These are phyloP conservation scores for Aureoboletus auriporus DNA, from an alignment of 768 basidiomycete species.

Conservation along the genomic window DNA sequence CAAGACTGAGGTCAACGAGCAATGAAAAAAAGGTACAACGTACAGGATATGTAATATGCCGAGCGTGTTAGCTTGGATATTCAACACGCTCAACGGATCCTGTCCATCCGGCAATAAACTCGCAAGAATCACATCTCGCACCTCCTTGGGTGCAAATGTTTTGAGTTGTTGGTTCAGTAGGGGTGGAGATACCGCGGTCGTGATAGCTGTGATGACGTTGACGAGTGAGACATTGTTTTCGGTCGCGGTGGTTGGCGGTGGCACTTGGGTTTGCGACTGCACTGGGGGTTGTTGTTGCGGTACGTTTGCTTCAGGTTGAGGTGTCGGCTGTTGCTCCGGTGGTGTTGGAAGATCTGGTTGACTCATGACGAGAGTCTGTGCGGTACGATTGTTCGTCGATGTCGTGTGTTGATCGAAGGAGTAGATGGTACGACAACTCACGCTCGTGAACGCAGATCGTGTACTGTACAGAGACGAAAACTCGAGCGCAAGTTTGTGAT, in stretches of 20 bases:
- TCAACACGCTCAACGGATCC: slow-evolving; percentile 63
- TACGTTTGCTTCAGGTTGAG: slow-evolving; percentile 11
- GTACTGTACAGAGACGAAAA: slow-evolving; percentile 4
- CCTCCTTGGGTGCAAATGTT: slow-evolving; percentile 50
- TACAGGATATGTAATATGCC: slow-evolving; percentile 73
- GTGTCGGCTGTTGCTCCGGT: slow-evolving; percentile 12
- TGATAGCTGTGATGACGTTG: slow-evolving; percentile 44
- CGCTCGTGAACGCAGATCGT: slow-evolving; percentile 4
- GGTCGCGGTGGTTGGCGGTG: not conserved
- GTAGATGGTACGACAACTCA: slow-evolving; percentile 3
- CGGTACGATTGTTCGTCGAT: not conserved
- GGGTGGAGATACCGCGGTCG: slow-evolving; percentile 33
- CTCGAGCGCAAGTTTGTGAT: not conserved
- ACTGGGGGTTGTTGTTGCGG: slow-evolving; percentile 15
- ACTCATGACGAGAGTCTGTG: slow-evolving; percentile 19
- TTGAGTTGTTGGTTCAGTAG: slow-evolving; percentile 44
- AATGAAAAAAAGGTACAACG: slow-evolving; percentile 23
- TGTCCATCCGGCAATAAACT: slow-evolving; percentile 53
- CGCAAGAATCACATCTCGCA: slow-evolving; percentile 53
- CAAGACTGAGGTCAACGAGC: not conserved
- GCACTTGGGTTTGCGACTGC: slow-evolving; percentile 8
- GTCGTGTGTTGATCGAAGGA: not conserved
- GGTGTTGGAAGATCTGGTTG: slow-evolving; percentile 25
- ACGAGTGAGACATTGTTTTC: slow-evolving; percentile 30
- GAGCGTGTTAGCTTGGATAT: slow-evolving; percentile 54